phyloP scores from a whole-genome alignment of 2,329 filamentous ascomycete species.

The Fusarium scirpi region DNA sequence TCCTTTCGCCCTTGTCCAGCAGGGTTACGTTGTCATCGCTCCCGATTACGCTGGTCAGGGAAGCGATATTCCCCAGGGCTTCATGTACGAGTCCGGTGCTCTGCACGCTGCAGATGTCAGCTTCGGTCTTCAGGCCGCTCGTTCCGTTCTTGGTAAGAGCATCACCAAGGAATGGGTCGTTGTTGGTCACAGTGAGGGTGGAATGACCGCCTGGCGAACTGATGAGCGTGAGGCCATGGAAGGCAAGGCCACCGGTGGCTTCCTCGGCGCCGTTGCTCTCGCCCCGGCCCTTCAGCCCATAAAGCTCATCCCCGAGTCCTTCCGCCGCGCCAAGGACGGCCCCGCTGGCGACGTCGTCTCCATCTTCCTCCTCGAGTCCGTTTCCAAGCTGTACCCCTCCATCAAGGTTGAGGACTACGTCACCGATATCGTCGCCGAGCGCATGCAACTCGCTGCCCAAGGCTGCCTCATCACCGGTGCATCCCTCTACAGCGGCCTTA shows the following conservation, averaged over 20 bases:
- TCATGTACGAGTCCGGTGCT: conserved; percentile 24
- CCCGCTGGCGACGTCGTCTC: conserved; percentile 25
- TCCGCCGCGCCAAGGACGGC: conserved; percentile 6
- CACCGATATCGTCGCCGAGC: conserved; percentile 1
- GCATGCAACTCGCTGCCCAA: neutral
- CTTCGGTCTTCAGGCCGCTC: conserved; percentile 4
- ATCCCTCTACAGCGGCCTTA: neutral
- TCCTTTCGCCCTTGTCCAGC: neutral
- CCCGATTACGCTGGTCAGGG: conserved; percentile 26
- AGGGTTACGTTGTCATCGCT: conserved; percentile 9
- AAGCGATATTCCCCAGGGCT: conserved; percentile 19
- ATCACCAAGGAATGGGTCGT: conserved; percentile 23
- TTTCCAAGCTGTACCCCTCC: neutral
- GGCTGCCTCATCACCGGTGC: neutral
- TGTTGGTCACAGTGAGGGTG: conserved; percentile 20
- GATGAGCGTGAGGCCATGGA: conserved; percentile 11
- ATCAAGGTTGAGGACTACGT: conserved; percentile 24
- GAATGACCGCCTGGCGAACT: conserved; percentile 22
- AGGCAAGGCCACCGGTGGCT: conserved; percentile 7
- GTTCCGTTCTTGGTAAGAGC: neutral
- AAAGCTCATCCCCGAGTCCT: conserved; percentile 25
- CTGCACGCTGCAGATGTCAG: conserved; percentile 21
- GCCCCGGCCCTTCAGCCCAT: conserved; percentile 20
- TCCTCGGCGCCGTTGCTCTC: conserved; percentile 8
- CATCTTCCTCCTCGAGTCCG: conserved; percentile 9